These are phyloP conservation scores for Mortierella sp. DNA, from an alignment of 371 early-diverging fungal species.

Conservation along the genomic window DNA sequence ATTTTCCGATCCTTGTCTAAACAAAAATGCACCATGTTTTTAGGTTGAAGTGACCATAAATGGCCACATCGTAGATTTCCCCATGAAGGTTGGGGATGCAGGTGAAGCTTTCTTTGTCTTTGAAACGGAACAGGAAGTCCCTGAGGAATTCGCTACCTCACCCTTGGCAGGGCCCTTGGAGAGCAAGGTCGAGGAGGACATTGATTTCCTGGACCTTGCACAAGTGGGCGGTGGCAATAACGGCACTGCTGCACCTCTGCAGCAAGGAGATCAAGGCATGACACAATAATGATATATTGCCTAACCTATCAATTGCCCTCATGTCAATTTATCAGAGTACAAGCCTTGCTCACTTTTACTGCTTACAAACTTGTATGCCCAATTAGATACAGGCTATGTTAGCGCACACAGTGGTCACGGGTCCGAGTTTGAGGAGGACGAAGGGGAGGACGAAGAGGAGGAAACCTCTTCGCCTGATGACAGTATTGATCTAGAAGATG, in stretches of 20 bases:
- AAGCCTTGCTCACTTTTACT: background rate
- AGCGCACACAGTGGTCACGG: slow-evolving; percentile 58
- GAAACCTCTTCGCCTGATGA: slow-evolving; percentile 17
- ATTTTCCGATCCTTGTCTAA: background rate
- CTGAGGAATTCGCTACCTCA: slow-evolving; percentile 91
- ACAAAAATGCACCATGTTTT: background rate
- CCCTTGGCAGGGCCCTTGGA: slow-evolving; percentile 81
- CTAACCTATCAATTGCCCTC: slow-evolving; percentile 5
- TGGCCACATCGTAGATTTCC: slow-evolving; percentile 77
- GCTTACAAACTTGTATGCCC: background rate
- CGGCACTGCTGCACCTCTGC: background rate
- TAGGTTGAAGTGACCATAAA: slow-evolving; percentile 94
- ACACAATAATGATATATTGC: background rate
- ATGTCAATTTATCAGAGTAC: background rate
- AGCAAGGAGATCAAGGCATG: slow-evolving; percentile 38
- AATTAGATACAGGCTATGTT: slow-evolving; percentile 51
- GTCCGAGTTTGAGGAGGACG: slow-evolving; percentile 62
- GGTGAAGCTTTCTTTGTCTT: slow-evolving; percentile 99
- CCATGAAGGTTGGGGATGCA: slow-evolving; percentile 98
- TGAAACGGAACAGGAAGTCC: slow-evolving; percentile 87
- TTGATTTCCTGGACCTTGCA: slow-evolving; percentile 46
- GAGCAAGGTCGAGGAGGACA: slow-evolving; percentile 41
- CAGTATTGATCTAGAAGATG: background rate
- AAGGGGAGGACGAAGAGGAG: slow-evolving; percentile 59
- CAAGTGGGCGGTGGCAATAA: slow-evolving; percentile 11